Evolutionary conservation across 345 rosid species (phyloP).

Genomic region (Murraya paniculata): DNA sequence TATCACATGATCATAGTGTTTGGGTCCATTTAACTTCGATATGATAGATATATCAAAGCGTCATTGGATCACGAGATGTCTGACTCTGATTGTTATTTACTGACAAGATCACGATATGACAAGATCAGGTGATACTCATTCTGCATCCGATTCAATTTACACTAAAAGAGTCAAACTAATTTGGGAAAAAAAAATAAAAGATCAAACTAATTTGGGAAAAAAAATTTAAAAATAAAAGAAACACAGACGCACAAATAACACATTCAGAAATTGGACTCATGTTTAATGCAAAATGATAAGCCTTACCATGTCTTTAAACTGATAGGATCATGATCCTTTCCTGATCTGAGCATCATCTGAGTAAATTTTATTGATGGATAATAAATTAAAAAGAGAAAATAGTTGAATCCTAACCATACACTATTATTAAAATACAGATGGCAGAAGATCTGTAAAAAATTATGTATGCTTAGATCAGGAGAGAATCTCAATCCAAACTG

Average conservation of each 20-base stretch:
- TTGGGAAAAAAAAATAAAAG: too few species aligned
- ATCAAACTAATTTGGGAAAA: not conserved
- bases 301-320: not conserved
- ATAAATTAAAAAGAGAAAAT: too few species aligned
- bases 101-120: conserved; percentile 29
- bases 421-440: too few species aligned
- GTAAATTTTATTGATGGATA: too few species aligned
- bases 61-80: conserved; percentile 27
- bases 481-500: too few species aligned
- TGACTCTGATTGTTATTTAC: not conserved
- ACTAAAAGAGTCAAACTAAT: not conserved
- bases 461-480: too few species aligned
- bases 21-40: not conserved
- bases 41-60: not conserved
- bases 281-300: not conserved
- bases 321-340: too few species aligned
- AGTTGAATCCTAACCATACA: too few species aligned
- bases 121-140: conserved; percentile 25
- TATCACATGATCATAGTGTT: not conserved
- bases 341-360: too few species aligned
- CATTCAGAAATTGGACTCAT: not conserved
- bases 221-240: not conserved
- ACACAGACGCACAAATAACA: not conserved
- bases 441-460: too few species aligned
- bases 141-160: not conserved